Evolutionary conservation across 768 basidiomycete genomes (phyloP), one percentile per base, ranked within the genome.

Genomic region (Mycena epipterygia): DNA sequence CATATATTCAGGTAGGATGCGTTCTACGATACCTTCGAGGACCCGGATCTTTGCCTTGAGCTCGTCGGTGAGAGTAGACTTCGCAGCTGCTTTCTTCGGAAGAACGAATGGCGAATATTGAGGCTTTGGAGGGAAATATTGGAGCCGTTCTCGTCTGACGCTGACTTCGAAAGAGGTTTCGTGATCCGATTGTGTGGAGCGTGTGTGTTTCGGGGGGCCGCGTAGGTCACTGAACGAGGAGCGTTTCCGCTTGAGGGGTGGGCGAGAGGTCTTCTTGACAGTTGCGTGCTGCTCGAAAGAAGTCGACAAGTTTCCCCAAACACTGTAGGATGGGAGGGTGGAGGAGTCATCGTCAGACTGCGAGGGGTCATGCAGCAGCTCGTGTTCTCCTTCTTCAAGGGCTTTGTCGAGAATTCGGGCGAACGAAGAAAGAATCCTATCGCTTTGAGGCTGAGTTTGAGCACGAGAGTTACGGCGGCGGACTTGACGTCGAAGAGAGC

Each of bases 81-180:
- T 64, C 5, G 57, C n/a, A 49, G 56, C 29, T 14, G 60, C 19
- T 41, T 69, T 60, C 63, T 68, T 67, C 25, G 64, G 55, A 37
- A 58, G 0, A 25, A 67, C 63, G 44, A 67, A 49, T 13, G 68
- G 68, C 42, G 72, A 73, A 30, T 70, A 67, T 16, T 59, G 58
- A 29, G 62, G 46, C 57, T 70, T 73, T 9, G 30, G 19, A 2
- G 65, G 30, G 57, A 70, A 67, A n/a, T 64, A 73, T 27, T 70
- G 74, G 37, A 87, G 77, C 27, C 70, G 79, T 60, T 86, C 82
- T 49, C 76, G 78, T 49, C 78, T 80, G 52, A 85, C 75, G 58
- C 77, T 83, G 59, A 87, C 74, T 44, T 86, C 84, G 67, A 86
- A 87, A 42, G 86, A 86, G 61, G 80, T 83, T 32, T 86, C 82